Percentiles rank a stretch among this genome's conserved stretches.
phyloP scores from a whole-genome alignment of 805 yeast species.

The Pichia eremophila region DNA sequence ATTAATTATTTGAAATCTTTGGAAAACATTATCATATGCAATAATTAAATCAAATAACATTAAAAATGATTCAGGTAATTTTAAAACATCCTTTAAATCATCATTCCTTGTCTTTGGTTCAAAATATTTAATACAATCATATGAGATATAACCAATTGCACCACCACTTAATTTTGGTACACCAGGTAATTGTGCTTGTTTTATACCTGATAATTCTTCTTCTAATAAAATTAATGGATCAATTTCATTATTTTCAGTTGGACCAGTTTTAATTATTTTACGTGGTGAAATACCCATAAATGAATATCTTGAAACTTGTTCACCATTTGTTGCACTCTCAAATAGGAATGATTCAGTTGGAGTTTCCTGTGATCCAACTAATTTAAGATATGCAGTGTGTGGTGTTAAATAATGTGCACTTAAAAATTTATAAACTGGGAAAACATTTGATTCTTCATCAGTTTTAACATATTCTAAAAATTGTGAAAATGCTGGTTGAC shows the following conservation, averaged over 20 bases:
- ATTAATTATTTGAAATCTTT: slow-evolving; percentile 82
- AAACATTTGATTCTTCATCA: slow-evolving; percentile 45
- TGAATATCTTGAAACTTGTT: slow-evolving; percentile 80
- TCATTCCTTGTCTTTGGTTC: slow-evolving; percentile 82
- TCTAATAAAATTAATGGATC: slow-evolving; percentile 79
- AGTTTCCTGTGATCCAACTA: slow-evolving; percentile 50
- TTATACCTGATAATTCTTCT: slow-evolving; percentile 53
- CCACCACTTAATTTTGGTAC: slow-evolving; percentile 86
- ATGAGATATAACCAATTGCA: slow-evolving; percentile 91
- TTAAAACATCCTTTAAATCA: slow-evolving; percentile 63
- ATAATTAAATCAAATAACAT: slow-evolving; percentile 87
- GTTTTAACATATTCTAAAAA: slow-evolving; percentile 31
- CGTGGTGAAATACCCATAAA: slow-evolving; percentile 84
- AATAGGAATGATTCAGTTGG: slow-evolving; percentile 68
- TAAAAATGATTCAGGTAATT: slow-evolving; percentile 84
- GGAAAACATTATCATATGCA: slow-evolving; percentile 91
- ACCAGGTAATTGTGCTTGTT: slow-evolving; percentile 73
- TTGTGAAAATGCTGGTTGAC: slow-evolving; percentile 43
- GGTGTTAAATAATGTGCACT: slow-evolving; percentile 78
- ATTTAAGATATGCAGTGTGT: slow-evolving; percentile 79
- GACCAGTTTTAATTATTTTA: slow-evolving; percentile 77
- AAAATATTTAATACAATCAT: slow-evolving; percentile 93
- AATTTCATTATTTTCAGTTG: slow-evolving; percentile 47
- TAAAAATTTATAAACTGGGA: slow-evolving; percentile 70
- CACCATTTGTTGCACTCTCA: slow-evolving; percentile 86